Evolutionary conservation across 495 filamentous ascomycete species (phyloP).

Genomic region (Podospora bellae-mahoneyi): DNA sequence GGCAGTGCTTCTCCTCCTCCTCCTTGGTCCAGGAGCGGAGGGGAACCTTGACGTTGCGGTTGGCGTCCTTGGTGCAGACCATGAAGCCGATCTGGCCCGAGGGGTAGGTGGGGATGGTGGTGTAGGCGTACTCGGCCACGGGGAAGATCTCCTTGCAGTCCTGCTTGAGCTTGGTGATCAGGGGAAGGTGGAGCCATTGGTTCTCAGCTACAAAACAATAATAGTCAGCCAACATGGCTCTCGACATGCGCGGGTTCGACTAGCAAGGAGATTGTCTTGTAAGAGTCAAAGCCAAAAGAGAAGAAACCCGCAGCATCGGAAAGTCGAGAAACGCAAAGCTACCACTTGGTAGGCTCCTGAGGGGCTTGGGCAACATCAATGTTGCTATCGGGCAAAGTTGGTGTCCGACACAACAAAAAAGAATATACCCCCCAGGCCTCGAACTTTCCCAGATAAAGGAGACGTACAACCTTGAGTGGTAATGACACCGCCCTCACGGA

Average conservation of each 20-base stretch:
- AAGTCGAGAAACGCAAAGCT: conserved; percentile 28
- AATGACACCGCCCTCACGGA: conserved; percentile 95
- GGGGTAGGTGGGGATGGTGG: conserved; percentile 98
- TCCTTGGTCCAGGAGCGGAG: conserved; percentile 73
- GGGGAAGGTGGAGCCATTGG: conserved; percentile 93
- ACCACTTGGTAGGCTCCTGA: conserved; percentile 36
- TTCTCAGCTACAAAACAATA: conserved; percentile 71
- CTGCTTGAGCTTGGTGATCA: conserved; percentile 91
- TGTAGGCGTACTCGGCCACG: conserved; percentile 96
- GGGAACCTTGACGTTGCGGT: conserved; percentile 76
- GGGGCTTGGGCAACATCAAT: conserved; percentile 13
- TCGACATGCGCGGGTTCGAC: conserved; percentile 1
- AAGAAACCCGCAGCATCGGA: conserved; percentile 12
- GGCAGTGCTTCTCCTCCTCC: conserved; percentile 87
- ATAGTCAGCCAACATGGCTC: conserved; percentile 29
- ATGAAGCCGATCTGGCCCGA: conserved; percentile 99
- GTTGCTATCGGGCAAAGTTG: conserved; percentile 27
- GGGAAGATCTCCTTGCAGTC: conserved; percentile 97
- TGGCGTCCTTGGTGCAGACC: conserved; percentile 95
- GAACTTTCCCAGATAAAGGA: conserved; percentile 52
- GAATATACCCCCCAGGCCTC: conserved; percentile 31
- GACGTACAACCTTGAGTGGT: conserved; percentile 99
- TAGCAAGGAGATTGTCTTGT: conserved; percentile 7
- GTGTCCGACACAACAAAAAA: conserved; percentile 24
- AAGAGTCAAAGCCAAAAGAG: conserved; percentile 13